phyloP scores from a whole-genome alignment of 2,329 filamentous ascomycete species.

The Cryoendolithus antarcticus region DNA sequence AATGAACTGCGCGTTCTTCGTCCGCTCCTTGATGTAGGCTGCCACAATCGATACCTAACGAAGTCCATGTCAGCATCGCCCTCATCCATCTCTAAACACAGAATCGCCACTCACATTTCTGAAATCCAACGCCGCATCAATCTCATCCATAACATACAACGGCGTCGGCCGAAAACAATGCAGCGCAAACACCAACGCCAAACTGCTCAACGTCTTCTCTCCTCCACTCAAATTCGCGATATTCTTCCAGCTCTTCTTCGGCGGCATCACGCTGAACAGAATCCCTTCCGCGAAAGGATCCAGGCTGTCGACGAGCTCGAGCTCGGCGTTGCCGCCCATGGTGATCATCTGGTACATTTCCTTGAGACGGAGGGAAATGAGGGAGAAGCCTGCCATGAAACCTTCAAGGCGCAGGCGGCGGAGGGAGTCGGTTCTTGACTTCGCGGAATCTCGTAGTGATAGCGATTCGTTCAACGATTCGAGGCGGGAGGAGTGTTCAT shows the following conservation, averaged over 20 bases:
- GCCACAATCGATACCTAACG: slow-evolving; percentile 85
- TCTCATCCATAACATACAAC: slow-evolving; percentile 98
- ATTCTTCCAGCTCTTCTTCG: slow-evolving; percentile 99
- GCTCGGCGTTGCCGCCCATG: slow-evolving; percentile 95
- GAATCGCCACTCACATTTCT: slow-evolving; percentile 61
- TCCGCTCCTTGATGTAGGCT: slow-evolving; percentile 97
- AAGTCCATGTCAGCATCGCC: not conserved
- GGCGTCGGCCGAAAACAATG: slow-evolving; percentile 98
- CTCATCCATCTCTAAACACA: no score
- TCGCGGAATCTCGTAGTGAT: slow-evolving; percentile 66
- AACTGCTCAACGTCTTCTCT: slow-evolving; percentile 87
- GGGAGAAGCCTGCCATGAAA: slow-evolving; percentile 96
- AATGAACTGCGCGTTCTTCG: slow-evolving; percentile 98
- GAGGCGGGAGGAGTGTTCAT: slow-evolving; percentile 74
- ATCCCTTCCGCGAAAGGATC: slow-evolving; percentile 97
- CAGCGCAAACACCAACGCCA: slow-evolving; percentile 93
- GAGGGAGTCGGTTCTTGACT: slow-evolving; percentile 85
- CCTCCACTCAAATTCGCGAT: slow-evolving; percentile 92
- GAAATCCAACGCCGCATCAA: slow-evolving; percentile 95
- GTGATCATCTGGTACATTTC: slow-evolving; percentile 99
- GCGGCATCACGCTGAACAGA: slow-evolving; percentile 95
- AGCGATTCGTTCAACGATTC: slow-evolving; percentile 73
- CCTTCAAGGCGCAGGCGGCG: slow-evolving; percentile 81
- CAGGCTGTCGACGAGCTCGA: slow-evolving; percentile 89
- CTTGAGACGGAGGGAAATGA: slow-evolving; percentile 86